Percentiles rank a stretch among this genome's conserved stretches.
Conservation (phyloP, 139 green algal species). For the Coccomyxa sp. region DNA sequence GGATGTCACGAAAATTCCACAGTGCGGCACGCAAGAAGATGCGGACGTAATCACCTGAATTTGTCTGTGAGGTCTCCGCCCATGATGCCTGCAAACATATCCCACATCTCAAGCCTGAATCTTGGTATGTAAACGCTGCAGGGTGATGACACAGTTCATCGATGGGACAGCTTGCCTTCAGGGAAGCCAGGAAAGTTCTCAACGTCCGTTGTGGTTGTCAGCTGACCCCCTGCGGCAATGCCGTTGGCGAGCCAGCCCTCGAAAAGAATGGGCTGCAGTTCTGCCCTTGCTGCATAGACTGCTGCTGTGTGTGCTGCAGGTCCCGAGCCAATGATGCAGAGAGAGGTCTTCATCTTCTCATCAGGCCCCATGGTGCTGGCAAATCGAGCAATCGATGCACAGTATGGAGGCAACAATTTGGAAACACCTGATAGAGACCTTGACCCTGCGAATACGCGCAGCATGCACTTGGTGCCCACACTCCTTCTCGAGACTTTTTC, state of each 20-base stretch:
- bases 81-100: too few species aligned
- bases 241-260: conserved; percentile 85
- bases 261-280: conserved; percentile 81
- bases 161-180: too few species aligned
- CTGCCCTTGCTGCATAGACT: conserved; percentile 53
- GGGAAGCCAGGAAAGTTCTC: conserved; percentile 97
- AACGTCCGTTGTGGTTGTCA: conserved; percentile 94
- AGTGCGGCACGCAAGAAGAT: too few species aligned
- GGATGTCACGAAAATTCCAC: too few species aligned
- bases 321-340: conserved; percentile 81
- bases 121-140: too few species aligned
- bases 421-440: too few species aligned
- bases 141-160: too few species aligned
- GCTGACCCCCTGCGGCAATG: conserved; percentile 88
- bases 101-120: too few species aligned
- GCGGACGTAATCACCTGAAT: conserved; percentile 55
- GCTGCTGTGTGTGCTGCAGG: conserved; percentile 86
- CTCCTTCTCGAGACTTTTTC: too few species aligned
- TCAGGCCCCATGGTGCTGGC: conserved; percentile 6
- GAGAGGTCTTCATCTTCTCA: conserved; percentile 44
- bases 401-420: too few species aligned
- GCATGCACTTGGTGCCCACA: too few species aligned
- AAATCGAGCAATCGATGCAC: not conserved
- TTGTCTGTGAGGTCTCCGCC: conserved; percentile 72
- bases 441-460: too few species aligned